A percentile compares a stretch with the other conserved stretches of the same genome.
Conservation (phyloP, 1,139 yeast genomes). For the Debaryomyces psychrophilus region DNA sequence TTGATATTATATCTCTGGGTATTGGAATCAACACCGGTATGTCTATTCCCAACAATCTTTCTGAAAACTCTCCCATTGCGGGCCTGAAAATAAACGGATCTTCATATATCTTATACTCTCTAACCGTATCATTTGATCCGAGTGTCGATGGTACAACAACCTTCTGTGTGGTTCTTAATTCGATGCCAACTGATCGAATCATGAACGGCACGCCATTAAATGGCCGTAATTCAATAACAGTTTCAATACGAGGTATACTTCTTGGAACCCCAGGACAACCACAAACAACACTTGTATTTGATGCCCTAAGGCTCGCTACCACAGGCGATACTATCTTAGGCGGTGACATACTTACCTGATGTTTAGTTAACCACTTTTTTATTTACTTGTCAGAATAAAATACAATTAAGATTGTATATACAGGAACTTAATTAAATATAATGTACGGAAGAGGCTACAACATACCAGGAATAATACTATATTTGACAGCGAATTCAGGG, state of each 20-base stretch:
- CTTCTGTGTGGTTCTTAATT: slow-evolving; percentile 42
- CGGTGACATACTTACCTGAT: slow-evolving; percentile 17
- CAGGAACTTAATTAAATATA: slow-evolving; percentile 6
- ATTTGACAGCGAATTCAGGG: slow-evolving; percentile 22
- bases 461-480: slow-evolving; percentile 27
- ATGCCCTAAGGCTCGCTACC: slow-evolving; percentile 44
- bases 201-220: slow-evolving; percentile 41
- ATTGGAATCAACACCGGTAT: slow-evolving; percentile 61
- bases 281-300: slow-evolving; percentile 49
- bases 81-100: slow-evolving; percentile 43
- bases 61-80: slow-evolving; percentile 37
- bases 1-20: slow-evolving; percentile 55
- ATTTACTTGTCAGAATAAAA: slow-evolving; percentile 4
- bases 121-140: slow-evolving; percentile 42
- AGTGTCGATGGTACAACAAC: slow-evolving; percentile 45
- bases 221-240: slow-evolving; percentile 45
- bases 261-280: slow-evolving; percentile 71
- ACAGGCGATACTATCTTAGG: slow-evolving; percentile 33
- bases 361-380: background rate
- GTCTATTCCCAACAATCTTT: slow-evolving; percentile 55
- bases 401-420: slow-evolving; percentile 3
- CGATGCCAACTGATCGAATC: slow-evolving; percentile 41
- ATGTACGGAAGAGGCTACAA: slow-evolving; percentile 10
- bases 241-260: slow-evolving; percentile 55
- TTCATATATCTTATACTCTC: slow-evolving; percentile 41